Conservation (phyloP, 768 basidiomycete species). For the Auriscalpium microsporum region DNA sequence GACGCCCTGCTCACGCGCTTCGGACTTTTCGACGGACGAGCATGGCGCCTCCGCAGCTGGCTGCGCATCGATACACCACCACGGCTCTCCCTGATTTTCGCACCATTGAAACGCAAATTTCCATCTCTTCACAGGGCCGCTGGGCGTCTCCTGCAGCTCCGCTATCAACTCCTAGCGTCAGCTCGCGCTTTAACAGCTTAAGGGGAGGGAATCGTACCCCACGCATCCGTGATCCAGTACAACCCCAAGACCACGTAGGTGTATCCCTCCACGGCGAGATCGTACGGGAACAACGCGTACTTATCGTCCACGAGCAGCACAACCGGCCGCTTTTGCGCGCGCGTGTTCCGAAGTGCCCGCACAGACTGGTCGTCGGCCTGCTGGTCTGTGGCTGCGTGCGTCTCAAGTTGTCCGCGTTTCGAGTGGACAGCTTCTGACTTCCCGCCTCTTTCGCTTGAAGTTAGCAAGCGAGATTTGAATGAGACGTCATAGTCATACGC, state of each 20-base stretch:
- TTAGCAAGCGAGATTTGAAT: background rate
- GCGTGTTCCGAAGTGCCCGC: conserved; percentile 55
- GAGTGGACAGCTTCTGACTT: conserved; percentile 51
- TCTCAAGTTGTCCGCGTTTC: conserved; percentile 30
- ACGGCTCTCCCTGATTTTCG: conserved; percentile 52
- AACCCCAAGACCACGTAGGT: conserved; percentile 56
- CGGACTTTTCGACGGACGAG: no score
- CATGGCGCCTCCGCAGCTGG: no score
- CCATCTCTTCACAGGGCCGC: conserved; percentile 56
- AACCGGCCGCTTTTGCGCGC: conserved; percentile 45
- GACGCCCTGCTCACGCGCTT: no score
- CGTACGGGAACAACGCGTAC: conserved; percentile 66
- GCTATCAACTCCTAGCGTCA: conserved; percentile 29
- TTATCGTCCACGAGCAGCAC: conserved; percentile 68
- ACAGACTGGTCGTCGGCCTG: conserved; percentile 62
- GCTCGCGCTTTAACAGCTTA: conserved; percentile 6
- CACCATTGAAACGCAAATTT: conserved; percentile 87
- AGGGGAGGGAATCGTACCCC: conserved; percentile 40
- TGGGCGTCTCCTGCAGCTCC: conserved; percentile 48
- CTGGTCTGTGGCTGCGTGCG: conserved; percentile 54
- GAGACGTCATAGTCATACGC: conserved; percentile 14
- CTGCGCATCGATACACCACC: conserved; percentile 29
- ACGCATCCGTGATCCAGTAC: conserved; percentile 62
- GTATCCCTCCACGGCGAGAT: conserved; percentile 42
- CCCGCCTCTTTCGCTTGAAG: conserved; percentile 44